Evolutionary conservation across 2,329 filamentous ascomycete genomes (phyloP).

Genomic region (Coniochaeta hoffmannii): DNA sequence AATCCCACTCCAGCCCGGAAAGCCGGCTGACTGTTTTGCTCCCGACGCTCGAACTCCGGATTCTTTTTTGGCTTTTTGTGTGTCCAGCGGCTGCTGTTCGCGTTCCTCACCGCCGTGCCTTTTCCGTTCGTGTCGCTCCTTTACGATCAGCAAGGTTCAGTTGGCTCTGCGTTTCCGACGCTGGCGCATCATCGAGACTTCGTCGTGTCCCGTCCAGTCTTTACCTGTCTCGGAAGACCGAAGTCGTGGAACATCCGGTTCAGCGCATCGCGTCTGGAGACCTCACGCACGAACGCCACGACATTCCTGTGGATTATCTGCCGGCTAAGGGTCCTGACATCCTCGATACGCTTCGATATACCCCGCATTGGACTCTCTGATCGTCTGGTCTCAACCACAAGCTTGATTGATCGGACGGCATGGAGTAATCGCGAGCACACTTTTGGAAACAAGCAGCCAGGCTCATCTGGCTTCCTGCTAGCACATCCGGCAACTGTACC

Average conservation of each 20-base stretch:
- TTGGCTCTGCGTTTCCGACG: not conserved
- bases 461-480: constrained; percentile 3
- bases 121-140: not conserved
- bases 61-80: not conserved
- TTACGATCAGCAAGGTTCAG: not conserved
- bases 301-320: not conserved
- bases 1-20: not conserved
- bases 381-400: too few species aligned
- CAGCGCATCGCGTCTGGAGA: not conserved
- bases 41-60: not conserved
- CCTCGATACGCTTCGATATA: too few species aligned
- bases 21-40: not conserved
- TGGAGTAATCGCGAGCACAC: not conserved
- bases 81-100: not conserved
- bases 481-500: not conserved
- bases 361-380: too few species aligned
- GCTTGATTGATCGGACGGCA: too few species aligned
- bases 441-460: constrained; percentile 8
- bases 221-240: not conserved
- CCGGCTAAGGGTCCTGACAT: too few species aligned
- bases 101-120: not conserved
- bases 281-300: not conserved
- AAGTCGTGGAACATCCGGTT: not conserved
- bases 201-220: not conserved
- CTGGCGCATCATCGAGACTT: not conserved